A percentile compares a stretch with the other conserved stretches of the same genome.
phyloP scores from a whole-genome alignment of 2,329 filamentous ascomycete species.

The Aspergillus tubingensis region DNA sequence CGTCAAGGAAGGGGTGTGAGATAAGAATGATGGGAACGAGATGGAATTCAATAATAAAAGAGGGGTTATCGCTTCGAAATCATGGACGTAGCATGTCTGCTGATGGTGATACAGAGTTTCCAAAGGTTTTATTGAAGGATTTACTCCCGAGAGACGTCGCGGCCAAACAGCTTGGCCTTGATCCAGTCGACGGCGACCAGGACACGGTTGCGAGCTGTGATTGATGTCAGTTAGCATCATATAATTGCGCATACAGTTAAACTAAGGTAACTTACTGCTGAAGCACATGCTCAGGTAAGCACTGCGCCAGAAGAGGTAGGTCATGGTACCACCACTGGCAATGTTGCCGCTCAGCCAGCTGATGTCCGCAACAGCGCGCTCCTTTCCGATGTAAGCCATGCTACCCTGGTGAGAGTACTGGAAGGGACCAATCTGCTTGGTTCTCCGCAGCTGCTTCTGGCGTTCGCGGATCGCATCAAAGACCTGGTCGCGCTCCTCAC shows the following conservation, averaged over 20 bases:
- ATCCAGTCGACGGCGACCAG: conserved; percentile 93
- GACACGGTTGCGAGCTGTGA: conserved; percentile 82
- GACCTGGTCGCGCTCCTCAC: conserved; percentile 58
- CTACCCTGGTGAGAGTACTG: conserved; percentile 98
- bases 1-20: conserved; percentile 11
- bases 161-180: conserved; percentile 95
- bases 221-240: conserved; percentile 23
- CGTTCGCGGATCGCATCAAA: conserved; percentile 79
- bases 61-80: conserved; percentile 19
- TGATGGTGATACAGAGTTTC: conserved; percentile 19
- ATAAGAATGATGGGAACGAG: conserved; percentile 2
- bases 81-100: conserved; percentile 19
- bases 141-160: conserved; percentile 69
- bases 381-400: conserved; percentile 95
- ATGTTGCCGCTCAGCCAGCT: conserved; percentile 97
- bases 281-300: conserved; percentile 99
- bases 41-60: conserved; percentile 3
- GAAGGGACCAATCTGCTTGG: conserved; percentile 96
- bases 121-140: conserved; percentile 14
- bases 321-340: conserved; percentile 87
- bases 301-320: conserved; percentile 97
- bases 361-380: conserved; percentile 96
- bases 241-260: background rate
- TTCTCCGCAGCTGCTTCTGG: conserved; percentile 81
- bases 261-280: conserved; percentile 72